Conservation (phyloP, 2,329 filamentous ascomycete genomes). For the Tolypocladium pustulatum region DNA sequence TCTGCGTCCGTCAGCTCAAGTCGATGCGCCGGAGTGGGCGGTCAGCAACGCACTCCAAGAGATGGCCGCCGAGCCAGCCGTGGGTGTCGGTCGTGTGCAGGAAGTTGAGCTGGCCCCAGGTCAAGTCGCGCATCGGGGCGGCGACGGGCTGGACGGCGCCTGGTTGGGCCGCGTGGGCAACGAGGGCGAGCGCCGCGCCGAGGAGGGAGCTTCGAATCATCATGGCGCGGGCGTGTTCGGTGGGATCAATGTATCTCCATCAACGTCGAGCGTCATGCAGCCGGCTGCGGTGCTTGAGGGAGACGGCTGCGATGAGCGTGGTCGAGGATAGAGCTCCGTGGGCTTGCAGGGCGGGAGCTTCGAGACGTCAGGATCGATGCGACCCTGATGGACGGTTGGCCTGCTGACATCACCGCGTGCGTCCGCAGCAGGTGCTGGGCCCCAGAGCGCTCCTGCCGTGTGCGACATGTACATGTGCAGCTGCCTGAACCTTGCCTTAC, state of each 20-base stretch:
- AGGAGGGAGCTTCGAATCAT: constrained; percentile 15
- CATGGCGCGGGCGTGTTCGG: constrained; percentile 5
- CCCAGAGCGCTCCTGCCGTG: background rate
- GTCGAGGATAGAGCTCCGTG: background rate
- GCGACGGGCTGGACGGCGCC: constrained; percentile 66
- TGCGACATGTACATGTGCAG: background rate
- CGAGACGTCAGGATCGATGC: too few relatives aligned
- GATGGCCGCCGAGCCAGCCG: constrained; percentile 88
- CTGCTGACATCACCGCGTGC: background rate
- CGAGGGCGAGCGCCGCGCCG: constrained; percentile 19
- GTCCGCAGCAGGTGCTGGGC: background rate
- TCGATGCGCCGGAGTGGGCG: background rate
- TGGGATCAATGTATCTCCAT: background rate
- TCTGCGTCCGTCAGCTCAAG: constrained; percentile 28
- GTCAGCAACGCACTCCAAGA: constrained; percentile 59
- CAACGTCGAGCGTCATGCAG: background rate
- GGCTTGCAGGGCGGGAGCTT: background rate
- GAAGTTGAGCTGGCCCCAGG: constrained; percentile 94
- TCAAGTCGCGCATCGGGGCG: constrained; percentile 72
- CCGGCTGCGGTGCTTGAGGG: background rate
- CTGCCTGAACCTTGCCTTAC: too few relatives aligned
- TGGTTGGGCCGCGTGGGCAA: constrained; percentile 55
- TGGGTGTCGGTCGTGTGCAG: constrained; percentile 95
- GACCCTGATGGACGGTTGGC: background rate
- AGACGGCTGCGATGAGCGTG: background rate